A percentile compares a stretch with the other conserved stretches of the same genome.
Evolutionary conservation across 768 basidiomycete genomes (phyloP).

Genomic region (Mycena indigotica): DNA sequence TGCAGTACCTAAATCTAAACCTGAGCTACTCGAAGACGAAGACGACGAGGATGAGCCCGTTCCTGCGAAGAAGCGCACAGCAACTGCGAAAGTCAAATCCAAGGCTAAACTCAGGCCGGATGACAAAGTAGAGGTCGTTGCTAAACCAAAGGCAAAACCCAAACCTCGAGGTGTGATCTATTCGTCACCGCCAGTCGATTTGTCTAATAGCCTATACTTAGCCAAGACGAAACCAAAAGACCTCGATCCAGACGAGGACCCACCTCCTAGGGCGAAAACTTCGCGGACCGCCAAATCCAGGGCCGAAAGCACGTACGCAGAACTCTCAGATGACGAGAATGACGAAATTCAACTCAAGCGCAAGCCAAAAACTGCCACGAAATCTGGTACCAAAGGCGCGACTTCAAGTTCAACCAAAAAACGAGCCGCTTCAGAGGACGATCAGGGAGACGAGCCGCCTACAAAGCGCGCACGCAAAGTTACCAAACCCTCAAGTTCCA

Average conservation of each 20-base stretch:
- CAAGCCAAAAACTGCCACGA: not conserved
- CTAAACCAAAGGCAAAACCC: not conserved
- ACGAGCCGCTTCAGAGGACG: not conserved
- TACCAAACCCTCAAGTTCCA: not conserved
- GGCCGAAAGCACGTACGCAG: conserved; percentile 9
- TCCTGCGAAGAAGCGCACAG: not conserved
- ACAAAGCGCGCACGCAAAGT: not conserved
- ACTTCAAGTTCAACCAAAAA: not conserved
- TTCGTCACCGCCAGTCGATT: not conserved
- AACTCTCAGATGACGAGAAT: conserved; percentile 13
- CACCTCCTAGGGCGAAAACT: conserved; percentile 1
- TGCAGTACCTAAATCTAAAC: not conserved
- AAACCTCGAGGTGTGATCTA: not conserved
- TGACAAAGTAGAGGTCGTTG: not conserved
- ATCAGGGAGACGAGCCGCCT: not conserved
- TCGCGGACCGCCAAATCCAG: conserved; percentile 8
- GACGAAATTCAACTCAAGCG: not conserved
- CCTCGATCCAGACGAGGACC: not conserved
- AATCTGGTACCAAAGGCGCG: not conserved
- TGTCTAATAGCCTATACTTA: not conserved
- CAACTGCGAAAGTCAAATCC: conserved; percentile 2
- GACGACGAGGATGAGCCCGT: not conserved
- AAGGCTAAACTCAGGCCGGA: not conserved
- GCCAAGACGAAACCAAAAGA: not conserved
- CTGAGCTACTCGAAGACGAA: not conserved